These are phyloP conservation scores for Pezicula rhizophila DNA, from an alignment of 2,329 filamentous ascomycete species.

Conservation along the genomic window DNA sequence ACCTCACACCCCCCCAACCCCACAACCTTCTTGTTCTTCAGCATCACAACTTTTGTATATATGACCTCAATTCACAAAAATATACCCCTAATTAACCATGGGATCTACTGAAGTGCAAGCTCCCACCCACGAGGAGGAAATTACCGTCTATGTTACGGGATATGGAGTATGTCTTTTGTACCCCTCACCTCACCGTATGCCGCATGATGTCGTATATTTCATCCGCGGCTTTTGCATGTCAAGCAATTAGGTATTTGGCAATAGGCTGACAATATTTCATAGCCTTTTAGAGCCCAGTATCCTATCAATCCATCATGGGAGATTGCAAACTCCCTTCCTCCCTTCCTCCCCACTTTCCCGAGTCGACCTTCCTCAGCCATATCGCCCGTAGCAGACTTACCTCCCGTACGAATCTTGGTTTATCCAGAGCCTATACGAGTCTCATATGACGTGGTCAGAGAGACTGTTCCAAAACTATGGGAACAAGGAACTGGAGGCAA, in stretches of 20 bases:
- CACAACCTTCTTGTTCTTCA: too few relatives aligned
- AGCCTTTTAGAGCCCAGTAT: constrained; percentile 72
- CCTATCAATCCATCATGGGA: constrained; percentile 76
- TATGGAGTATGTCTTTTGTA: constrained; percentile 44
- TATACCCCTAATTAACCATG: constrained; percentile 6
- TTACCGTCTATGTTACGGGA: constrained; percentile 55
- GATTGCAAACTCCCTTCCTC: constrained; percentile 64
- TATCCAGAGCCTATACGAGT: constrained; percentile 65
- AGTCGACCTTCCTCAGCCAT: constrained; percentile 15
- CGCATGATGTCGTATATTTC: neutral
- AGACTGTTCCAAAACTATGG: constrained; percentile 54
- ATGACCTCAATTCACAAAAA: too few relatives aligned
- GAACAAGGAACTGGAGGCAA: constrained; percentile 18
- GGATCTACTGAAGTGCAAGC: constrained; percentile 8
- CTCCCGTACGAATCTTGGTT: constrained; percentile 54
- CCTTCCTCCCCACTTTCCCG: constrained; percentile 48
- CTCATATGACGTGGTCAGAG: constrained; percentile 60
- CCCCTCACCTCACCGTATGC: neutral
- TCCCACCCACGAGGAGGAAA: constrained; percentile 35
- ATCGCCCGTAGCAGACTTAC: constrained; percentile 28
- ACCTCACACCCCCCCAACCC: too few relatives aligned
- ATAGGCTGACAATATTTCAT: constrained; percentile 1
- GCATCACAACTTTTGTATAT: too few relatives aligned
- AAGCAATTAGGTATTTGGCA: neutral
- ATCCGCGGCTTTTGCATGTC: neutral